Conservation (phyloP, 1,284 basidiomycete genomes). For the Pterula multifida region DNA sequence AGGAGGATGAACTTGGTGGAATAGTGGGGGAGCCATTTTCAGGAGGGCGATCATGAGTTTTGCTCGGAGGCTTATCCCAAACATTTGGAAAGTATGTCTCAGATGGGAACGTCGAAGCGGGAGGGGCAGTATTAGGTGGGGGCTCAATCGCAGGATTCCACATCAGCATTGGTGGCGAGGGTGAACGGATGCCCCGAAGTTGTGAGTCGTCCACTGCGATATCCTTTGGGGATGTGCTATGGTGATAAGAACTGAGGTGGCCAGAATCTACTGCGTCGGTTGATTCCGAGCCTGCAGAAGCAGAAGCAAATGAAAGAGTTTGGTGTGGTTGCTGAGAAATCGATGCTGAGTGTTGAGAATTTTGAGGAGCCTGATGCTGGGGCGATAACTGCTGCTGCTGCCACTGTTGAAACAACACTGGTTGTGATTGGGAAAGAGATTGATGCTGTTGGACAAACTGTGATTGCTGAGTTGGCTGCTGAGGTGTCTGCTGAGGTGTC, state of each 20-base stretch:
- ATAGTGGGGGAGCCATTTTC: slow-evolving; percentile 18
- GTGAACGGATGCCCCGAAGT: no score
- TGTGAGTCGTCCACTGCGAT: no score
- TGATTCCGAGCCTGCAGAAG: no score
- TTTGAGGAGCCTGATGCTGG: not conserved
- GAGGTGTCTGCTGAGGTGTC: no score
- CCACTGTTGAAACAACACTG: not conserved
- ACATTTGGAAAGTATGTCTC: slow-evolving; percentile 64
- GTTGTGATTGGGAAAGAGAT: not conserved
- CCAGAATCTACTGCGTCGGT: no score
- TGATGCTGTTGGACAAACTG: not conserved
- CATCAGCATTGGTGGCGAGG: slow-evolving; percentile 50
- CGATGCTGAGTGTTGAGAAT: not conserved
- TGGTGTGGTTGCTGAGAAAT: slow-evolving; percentile 27
- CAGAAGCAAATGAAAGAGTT: slow-evolving; percentile 25
- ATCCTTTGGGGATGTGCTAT: no score
- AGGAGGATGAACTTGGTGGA: slow-evolving; percentile 25
- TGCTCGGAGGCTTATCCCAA: slow-evolving; percentile 48
- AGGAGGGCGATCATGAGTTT: slow-evolving; percentile 24
- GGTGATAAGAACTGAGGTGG: no score
- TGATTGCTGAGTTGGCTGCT: not conserved
- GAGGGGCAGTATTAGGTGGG: slow-evolving; percentile 44
- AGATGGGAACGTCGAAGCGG: slow-evolving; percentile 41
- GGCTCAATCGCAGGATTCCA: slow-evolving; percentile 66
- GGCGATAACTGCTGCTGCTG: not conserved